phyloP scores from a whole-genome alignment of 345 rosid genomes.

The Eucalyptus cladocalyx region DNA sequence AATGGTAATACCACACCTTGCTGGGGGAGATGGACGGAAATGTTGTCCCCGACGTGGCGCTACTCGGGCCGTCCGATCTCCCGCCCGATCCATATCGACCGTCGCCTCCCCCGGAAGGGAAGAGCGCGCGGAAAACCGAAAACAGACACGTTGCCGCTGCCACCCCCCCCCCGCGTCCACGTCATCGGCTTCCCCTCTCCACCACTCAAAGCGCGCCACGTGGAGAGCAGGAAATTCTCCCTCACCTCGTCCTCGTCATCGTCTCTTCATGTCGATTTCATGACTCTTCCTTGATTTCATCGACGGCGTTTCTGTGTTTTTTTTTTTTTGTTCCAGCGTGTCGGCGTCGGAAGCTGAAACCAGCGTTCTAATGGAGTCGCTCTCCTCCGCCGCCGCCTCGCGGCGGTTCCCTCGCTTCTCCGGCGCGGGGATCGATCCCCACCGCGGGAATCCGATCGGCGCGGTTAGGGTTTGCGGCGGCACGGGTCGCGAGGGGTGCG shows the following conservation, averaged over 20 bases:
- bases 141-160: conserved; percentile 7
- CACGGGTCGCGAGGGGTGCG: background rate
- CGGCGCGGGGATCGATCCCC: background rate
- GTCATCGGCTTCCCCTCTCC: background rate
- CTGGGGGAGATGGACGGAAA: too few species aligned
- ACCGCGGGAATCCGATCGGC: background rate
- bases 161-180: background rate
- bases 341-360: background rate
- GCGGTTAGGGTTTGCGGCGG: background rate
- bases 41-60: background rate
- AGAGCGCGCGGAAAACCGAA: conserved; percentile 17
- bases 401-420: background rate
- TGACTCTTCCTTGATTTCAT: background rate
- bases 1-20: background rate
- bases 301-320: background rate
- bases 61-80: background rate
- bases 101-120: conserved; percentile 1
- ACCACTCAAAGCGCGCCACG: background rate
- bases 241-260: background rate
- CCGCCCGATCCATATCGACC: background rate
- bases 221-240: background rate
- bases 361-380: background rate
- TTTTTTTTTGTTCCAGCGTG: background rate
- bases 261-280: background rate
- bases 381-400: background rate